Evolutionary conservation across 2,329 filamentous ascomycete genomes (phyloP).

Genomic region (Botrytis squamosa): DNA sequence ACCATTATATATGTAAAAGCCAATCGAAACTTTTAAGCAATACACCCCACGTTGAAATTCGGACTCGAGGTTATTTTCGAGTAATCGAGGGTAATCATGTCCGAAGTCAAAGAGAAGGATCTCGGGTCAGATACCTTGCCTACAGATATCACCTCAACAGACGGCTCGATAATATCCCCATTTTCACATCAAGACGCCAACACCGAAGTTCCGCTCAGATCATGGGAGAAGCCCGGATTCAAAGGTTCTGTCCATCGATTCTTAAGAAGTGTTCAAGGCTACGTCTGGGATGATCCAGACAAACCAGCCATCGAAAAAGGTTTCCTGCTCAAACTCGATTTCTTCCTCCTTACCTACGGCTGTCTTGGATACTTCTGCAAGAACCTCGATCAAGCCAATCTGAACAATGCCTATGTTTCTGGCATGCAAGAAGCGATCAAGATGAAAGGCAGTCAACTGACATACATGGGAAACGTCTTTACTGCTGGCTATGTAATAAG

Average conservation of each 20-base stretch:
- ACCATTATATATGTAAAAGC: neutral
- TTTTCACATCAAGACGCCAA: neutral
- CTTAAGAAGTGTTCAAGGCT: slow-evolving; percentile 30
- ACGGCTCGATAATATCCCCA: neutral
- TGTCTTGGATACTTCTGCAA: slow-evolving; percentile 50
- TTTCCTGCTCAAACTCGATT: slow-evolving; percentile 51
- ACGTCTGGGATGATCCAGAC: slow-evolving; percentile 39
- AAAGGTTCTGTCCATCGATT: slow-evolving; percentile 21
- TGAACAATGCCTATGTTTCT: slow-evolving; percentile 43
- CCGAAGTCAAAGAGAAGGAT: slow-evolving; percentile 3
- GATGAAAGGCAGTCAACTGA: slow-evolving; percentile 54
- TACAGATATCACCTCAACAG: neutral
- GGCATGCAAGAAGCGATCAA: slow-evolving; percentile 50
- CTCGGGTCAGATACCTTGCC: neutral
- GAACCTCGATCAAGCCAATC: slow-evolving; percentile 42
- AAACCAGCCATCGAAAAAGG: slow-evolving; percentile 43
- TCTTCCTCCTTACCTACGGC: slow-evolving; percentile 47
- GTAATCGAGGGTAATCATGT: neutral
- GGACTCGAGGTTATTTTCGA: neutral
- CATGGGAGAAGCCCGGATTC: slow-evolving; percentile 29
- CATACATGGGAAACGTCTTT: slow-evolving; percentile 53
- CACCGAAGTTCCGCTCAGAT: neutral
- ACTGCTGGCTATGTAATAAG: slow-evolving; percentile 42
- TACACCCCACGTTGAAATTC: too few relatives aligned
- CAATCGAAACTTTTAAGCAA: neutral